Base-by-base conservation (phyloP, 768 basidiomycete species). In the Coprinellus aureogranulatus region DNA sequence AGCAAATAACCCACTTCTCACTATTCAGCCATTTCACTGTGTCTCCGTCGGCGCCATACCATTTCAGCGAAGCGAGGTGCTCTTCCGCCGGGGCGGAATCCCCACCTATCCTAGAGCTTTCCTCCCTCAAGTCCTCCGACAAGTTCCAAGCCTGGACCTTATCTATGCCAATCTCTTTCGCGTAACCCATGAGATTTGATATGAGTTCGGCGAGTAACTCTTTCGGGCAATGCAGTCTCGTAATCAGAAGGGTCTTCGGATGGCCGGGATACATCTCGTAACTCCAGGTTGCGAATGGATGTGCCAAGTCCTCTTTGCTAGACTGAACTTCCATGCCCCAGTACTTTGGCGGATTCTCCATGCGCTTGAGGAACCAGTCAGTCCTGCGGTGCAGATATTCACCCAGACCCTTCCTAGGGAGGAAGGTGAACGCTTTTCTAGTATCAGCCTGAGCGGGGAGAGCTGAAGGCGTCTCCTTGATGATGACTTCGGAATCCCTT, bases 61-160 rank as follows among this genome's bases (percentile, higher is more conserved):
- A 80, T 52, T 75, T 77, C 28, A 80, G 62, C 0, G 73, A 62
- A 4, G 77, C 64, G 25, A 81, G 54, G 60, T 78, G 73, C 25
- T 77, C 75, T 14, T 68, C 64, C 48, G 78, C 65, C 23, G 63
- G 54, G 20, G 65, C 57, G 0, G 68, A 73, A 34, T 40, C 58
- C 0, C 73, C 74, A 28, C 75, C 72, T 14, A 68, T 58, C 55
- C 57, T 23, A 49, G 39, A 39, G 69, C 63, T 42, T 23, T 54
- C 31, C 22, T 55, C 53, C 25, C 58, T 31, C 2, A 69, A 45
- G 20, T 71, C 58, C 20, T 60, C 52, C 3, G 70, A 66, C 16
- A 81, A 53, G 52, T 77, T 77, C 80, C 82, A 83, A 1, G 75
- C 65, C 55, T 82, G 82, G 44, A 83, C 67, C 37, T 60, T 70